Conservation (phyloP, 257 asterid genomes). For the Jasminum sambac region DNA sequence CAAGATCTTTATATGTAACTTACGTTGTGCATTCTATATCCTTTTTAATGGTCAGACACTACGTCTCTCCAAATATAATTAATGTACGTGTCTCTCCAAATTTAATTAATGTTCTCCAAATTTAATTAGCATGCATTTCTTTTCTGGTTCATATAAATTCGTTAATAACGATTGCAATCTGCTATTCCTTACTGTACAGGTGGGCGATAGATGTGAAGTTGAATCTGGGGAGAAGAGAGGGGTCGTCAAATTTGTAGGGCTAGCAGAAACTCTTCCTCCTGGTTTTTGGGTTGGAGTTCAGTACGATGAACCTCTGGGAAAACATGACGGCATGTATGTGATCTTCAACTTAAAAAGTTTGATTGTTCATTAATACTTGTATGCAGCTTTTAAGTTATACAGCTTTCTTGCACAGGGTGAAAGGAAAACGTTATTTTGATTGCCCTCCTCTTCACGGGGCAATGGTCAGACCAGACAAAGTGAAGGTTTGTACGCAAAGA, state of each 20-base stretch:
- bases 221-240: constrained; percentile 95
- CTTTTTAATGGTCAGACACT: neutral
- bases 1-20: neutral
- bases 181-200: constrained; percentile 38
- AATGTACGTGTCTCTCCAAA: too few species aligned
- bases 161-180: constrained; percentile 18
- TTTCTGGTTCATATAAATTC: neutral
- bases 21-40: neutral
- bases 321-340: constrained; percentile 92
- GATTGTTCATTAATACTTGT: neutral
- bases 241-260: constrained; percentile 74
- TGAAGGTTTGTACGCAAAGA: constrained; percentile 56
- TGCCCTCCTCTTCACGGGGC: constrained; percentile 89
- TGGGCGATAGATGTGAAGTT: constrained; percentile 91
- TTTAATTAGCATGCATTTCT: neutral
- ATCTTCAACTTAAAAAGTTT: constrained; percentile 17
- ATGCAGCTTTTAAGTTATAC: neutral
- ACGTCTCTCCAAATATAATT: neutral
- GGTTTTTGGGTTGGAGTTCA: constrained; percentile 95
- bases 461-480: constrained; percentile 92
- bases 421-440: constrained; percentile 84
- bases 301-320: constrained; percentile 91
- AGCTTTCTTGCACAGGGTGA: constrained; percentile 54
- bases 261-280: constrained; percentile 79
- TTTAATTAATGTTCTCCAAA: neutral